Base-by-base conservation (phyloP, 352 stramenopile genomes). In the Phytophthora pinifolia region DNA sequence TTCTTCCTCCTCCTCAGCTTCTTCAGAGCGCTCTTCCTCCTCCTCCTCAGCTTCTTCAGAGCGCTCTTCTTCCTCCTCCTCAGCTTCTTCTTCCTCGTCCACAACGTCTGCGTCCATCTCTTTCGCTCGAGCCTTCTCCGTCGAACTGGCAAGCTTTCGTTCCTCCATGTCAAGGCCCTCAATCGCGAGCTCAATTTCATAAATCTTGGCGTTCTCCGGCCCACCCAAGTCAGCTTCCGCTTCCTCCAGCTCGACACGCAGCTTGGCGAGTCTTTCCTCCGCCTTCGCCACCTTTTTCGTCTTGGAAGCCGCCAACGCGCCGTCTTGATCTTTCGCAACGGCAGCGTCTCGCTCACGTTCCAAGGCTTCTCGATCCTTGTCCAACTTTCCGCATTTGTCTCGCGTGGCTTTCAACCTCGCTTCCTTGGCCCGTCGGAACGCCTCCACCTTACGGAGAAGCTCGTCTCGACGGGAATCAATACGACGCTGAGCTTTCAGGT, bases 111-210 rank as follows among this genome's bases (percentile, higher is more conserved):
- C 36, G 13, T 68, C 46, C 20, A 77, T 62, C 18, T 79, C 73
- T 10, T 31, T 48, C 0, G 36, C 51, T 20, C 61, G 64, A 13
- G 60, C 46, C 36, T 65, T 74, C 33, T 70, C 59, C 6, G 55
- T 65, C 3, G 36, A 31, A 1, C 30, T 58, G 6, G 12, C 41
- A 0, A 75, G 60, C 18, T 72, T 74, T 6, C 45, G 15, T 15
- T 76, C 62, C 13, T 58, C 66, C 4, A 57, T 59, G 6, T 67
- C 53, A 6, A 83, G 31, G 3, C 48, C 55, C 10, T 76, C 72
- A 14, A 84, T 67, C 12, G 62, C 67, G 17, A 73, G 54, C 41
- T 83, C 69, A 1, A 84, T 39, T 13, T 83, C 64, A 27, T 79
- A 44, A 4, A 84, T 74, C 37, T 82, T 80, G 2, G 65, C 56